Percentiles rank a stretch among this genome's conserved stretches.
Conservation (phyloP, 768 basidiomycete genomes). For the Favolaschia claudopus region DNA sequence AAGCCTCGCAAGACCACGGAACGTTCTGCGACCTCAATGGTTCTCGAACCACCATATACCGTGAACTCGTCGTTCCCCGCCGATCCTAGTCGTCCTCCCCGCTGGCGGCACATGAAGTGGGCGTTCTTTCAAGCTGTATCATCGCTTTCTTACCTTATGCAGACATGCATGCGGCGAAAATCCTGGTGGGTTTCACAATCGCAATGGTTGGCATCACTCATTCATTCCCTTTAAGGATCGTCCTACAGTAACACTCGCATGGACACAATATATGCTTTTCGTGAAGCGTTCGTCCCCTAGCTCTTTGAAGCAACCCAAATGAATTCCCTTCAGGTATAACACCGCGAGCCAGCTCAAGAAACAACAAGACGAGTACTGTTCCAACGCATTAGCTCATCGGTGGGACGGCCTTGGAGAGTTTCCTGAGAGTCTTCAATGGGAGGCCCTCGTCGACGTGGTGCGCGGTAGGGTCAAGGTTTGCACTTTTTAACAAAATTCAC, state of each 20-base stretch:
- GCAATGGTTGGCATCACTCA: slow-evolving; percentile 18
- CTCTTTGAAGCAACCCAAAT: slow-evolving; percentile 7
- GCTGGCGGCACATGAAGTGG: slow-evolving; percentile 84
- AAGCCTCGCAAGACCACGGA: slow-evolving; percentile 79
- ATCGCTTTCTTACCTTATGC: not conserved
- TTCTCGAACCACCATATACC: slow-evolving; percentile 77
- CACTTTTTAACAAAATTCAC: not conserved
- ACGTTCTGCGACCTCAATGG: slow-evolving; percentile 74
- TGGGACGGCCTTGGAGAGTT: slow-evolving; percentile 63
- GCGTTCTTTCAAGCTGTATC: slow-evolving; percentile 22
- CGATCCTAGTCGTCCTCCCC: slow-evolving; percentile 52
- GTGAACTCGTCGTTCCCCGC: slow-evolving; percentile 60
- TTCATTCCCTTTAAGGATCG: slow-evolving; percentile 32
- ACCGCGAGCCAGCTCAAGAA: slow-evolving; percentile 71
- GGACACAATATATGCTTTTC: slow-evolving; percentile 75
- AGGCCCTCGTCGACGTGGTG: slow-evolving; percentile 78
- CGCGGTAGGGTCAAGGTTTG: slow-evolving; percentile 78
- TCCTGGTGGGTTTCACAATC: slow-evolving; percentile 47
- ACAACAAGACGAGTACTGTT: slow-evolving; percentile 74
- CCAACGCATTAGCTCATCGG: slow-evolving; percentile 51
- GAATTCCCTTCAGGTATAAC: slow-evolving; percentile 55
- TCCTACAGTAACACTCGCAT: slow-evolving; percentile 63
- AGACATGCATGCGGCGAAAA: slow-evolving; percentile 71
- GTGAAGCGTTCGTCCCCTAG: slow-evolving; percentile 57
- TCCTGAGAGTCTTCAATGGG: slow-evolving; percentile 80